Evolutionary conservation across 2,329 filamentous ascomycete species (phyloP).

Genomic region (Penicillium digitatum): DNA sequence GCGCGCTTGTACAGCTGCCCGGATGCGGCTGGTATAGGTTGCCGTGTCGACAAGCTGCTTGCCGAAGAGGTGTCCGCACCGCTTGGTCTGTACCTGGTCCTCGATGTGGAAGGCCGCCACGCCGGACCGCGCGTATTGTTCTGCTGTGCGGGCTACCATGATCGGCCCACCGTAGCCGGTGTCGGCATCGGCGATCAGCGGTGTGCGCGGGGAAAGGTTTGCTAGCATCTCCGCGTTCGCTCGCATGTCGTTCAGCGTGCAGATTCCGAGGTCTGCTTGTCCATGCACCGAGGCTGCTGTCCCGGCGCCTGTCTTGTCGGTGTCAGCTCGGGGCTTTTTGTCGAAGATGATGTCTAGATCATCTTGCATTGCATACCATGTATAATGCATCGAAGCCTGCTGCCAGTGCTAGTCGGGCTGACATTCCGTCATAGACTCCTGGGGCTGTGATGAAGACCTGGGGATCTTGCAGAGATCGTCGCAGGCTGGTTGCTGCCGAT

Average conservation of each 20-base stretch:
- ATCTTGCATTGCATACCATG: constrained; percentile 41
- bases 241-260: constrained; percentile 51
- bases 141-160: constrained; percentile 49
- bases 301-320: constrained; percentile 49
- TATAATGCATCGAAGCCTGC: constrained; percentile 50
- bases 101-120: constrained; percentile 57
- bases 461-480: constrained; percentile 32
- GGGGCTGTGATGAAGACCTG: constrained; percentile 44
- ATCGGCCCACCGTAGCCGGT: constrained; percentile 53
- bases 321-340: background rate
- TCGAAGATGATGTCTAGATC: background rate
- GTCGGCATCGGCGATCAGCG: constrained; percentile 54
- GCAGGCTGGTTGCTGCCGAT: constrained; percentile 32
- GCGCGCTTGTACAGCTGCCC: constrained; percentile 36
- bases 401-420: constrained; percentile 48
- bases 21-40: constrained; percentile 37
- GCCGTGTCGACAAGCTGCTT: constrained; percentile 38
- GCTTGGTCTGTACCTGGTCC: constrained; percentile 51
- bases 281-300: constrained; percentile 49
- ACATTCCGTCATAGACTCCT: constrained; percentile 52
- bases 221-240: constrained; percentile 54
- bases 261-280: constrained; percentile 50
- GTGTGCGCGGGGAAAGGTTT: constrained; percentile 47
- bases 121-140: constrained; percentile 51
- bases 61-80: constrained; percentile 41